These are phyloP conservation scores for Trichoderma sp. DNA, from an alignment of 2,329 filamentous ascomycete species.

Conservation along the genomic window DNA sequence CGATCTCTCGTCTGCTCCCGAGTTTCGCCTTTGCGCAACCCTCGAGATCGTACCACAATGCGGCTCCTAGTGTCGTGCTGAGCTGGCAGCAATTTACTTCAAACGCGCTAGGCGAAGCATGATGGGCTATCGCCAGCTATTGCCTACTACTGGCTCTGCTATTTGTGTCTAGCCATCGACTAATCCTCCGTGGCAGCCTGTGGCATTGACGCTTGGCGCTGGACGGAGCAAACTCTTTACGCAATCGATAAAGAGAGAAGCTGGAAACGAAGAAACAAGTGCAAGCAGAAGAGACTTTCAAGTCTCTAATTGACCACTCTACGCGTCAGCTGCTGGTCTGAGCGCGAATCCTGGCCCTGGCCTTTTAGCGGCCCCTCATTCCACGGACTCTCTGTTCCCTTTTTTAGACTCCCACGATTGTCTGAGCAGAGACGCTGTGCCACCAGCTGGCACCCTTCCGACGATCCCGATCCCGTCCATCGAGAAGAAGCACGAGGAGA, in stretches of 20 bases:
- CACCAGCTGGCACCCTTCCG: constrained; percentile 1
- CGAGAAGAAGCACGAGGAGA: background rate
- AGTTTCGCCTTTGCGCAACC: background rate
- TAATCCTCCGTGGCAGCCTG: background rate
- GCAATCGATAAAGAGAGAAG: background rate
- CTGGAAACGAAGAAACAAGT: background rate
- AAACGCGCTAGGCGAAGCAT: constrained; percentile 16
- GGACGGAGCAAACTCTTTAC: background rate
- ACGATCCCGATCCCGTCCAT: constrained; percentile 1
- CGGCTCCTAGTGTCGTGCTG: constrained; percentile 6
- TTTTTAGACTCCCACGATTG: background rate
- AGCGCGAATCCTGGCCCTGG: background rate
- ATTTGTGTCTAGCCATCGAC: background rate
- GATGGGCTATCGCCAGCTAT: background rate
- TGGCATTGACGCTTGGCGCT: constrained; percentile 10
- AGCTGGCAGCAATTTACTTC: constrained; percentile 20
- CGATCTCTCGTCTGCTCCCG: background rate
- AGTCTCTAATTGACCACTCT: background rate
- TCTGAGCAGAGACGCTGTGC: background rate
- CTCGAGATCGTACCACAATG: constrained; percentile 12
- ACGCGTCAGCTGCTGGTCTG: background rate
- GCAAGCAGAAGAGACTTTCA: no score
- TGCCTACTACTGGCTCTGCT: background rate
- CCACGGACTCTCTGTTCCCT: background rate
- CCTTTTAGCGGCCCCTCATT: background rate